Conservation (phyloP, 2,329 filamentous ascomycete species). For the Microcyclosporella mali region DNA sequence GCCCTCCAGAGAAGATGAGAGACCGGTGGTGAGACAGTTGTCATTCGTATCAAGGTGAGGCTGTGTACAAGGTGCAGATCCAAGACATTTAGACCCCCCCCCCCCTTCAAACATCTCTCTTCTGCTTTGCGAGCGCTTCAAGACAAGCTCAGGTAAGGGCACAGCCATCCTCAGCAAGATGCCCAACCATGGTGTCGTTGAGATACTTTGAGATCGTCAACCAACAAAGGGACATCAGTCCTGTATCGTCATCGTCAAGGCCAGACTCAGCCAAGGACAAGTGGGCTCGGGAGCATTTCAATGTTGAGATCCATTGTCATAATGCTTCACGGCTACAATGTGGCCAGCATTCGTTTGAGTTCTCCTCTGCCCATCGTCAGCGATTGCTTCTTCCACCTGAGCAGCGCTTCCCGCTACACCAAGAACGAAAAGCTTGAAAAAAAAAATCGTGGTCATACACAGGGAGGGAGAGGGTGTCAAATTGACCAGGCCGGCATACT, state of each 20-base stretch:
- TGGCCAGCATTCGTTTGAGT: constrained; percentile 33
- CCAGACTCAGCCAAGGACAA: constrained; percentile 47
- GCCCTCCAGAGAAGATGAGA: no score
- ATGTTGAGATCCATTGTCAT: constrained; percentile 40
- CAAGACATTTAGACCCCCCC: no score
- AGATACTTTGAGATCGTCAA: constrained; percentile 39
- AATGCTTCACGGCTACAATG: constrained; percentile 43
- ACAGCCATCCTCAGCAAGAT: no score
- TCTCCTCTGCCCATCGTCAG: constrained; percentile 25
- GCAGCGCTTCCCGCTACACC: constrained; percentile 30
- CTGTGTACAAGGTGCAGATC: no score
- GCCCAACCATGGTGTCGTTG: constrained; percentile 10
- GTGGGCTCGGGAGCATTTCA: constrained; percentile 47
- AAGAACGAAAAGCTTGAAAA: constrained; percentile 28
- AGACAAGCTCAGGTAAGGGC: no score
- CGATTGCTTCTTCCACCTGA: constrained; percentile 26
- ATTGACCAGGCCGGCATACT: constrained; percentile 3
- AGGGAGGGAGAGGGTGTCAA: constrained; percentile 1
- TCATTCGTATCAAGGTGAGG: no score
- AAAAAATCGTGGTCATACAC: constrained; percentile 3
- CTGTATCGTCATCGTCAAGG: constrained; percentile 41
- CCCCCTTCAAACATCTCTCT: no score
- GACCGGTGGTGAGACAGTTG: no score
- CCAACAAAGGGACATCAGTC: constrained; percentile 44
- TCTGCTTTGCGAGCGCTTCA: no score